Evolutionary conservation across 768 basidiomycete species (phyloP).

Genomic region (Mycena galericulata): DNA sequence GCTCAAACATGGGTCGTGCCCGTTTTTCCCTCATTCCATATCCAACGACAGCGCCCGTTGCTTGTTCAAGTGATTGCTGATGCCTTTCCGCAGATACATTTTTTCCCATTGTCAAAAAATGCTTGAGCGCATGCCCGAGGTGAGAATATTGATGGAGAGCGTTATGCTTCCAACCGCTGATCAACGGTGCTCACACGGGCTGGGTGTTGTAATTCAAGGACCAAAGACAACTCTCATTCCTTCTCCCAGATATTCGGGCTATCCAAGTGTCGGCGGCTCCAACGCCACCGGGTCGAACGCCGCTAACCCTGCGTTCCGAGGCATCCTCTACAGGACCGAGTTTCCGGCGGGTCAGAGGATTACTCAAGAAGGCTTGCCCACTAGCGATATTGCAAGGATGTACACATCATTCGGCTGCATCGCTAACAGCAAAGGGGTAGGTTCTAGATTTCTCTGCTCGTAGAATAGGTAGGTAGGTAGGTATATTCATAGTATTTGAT

Average conservation of each 20-base stretch:
- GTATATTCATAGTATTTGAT: constrained; percentile 33
- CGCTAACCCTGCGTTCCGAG: constrained; percentile 23
- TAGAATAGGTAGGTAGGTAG: too few species aligned
- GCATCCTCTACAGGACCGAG: constrained; percentile 52
- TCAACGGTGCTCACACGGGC: constrained; percentile 51
- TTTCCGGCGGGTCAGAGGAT: constrained; percentile 63
- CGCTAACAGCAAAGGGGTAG: constrained; percentile 60
- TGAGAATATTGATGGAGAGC: constrained; percentile 69
- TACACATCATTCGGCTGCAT: constrained; percentile 72
- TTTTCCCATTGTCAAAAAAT: too few species aligned
- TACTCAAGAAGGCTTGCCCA: constrained; percentile 56
- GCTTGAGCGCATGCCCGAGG: constrained; percentile 66
- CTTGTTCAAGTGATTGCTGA: too few species aligned
- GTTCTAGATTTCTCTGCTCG: not conserved
- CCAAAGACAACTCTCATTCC: constrained; percentile 44
- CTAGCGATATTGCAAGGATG: constrained; percentile 61
- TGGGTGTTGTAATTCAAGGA: constrained; percentile 41
- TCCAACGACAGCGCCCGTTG: too few species aligned
- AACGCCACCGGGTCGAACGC: constrained; percentile 38
- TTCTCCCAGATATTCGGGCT: constrained; percentile 62
- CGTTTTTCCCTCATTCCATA: too few species aligned
- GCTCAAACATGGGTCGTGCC: too few species aligned
- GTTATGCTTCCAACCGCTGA: constrained; percentile 69
- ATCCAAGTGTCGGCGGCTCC: constrained; percentile 58
- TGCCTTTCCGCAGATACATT: too few species aligned